Evolutionary conservation across 805 yeast species (phyloP).

Genomic region (Starmera dryadoides): DNA sequence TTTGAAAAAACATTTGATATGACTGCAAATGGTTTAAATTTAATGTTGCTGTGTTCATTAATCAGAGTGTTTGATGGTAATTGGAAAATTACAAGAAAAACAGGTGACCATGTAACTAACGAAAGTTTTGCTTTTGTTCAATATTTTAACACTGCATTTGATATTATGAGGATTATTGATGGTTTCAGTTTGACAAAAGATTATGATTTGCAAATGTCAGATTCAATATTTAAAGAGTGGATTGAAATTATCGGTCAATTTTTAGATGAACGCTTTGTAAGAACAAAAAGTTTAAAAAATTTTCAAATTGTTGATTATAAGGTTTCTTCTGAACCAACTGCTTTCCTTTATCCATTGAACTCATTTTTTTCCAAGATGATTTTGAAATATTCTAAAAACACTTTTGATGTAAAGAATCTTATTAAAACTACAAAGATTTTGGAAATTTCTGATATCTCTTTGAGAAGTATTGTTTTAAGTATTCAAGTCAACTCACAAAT

Average conservation of each 20-base stretch:
- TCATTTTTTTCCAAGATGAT: conserved; percentile 37
- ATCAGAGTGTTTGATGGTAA: conserved; percentile 51
- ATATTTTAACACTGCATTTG: conserved; percentile 41
- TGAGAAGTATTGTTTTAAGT: conserved; percentile 53
- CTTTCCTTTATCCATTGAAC: conserved; percentile 56
- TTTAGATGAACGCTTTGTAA: conserved; percentile 11
- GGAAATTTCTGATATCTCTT: conserved; percentile 45
- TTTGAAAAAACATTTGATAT: conserved; percentile 19
- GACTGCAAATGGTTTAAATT: conserved; percentile 25
- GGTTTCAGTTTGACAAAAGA: conserved; percentile 1
- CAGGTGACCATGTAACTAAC: conserved; percentile 61
- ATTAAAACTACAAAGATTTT: conserved; percentile 29
- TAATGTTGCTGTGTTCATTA: conserved; percentile 37
- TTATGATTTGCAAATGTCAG: background rate
- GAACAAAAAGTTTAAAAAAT: conserved; percentile 17
- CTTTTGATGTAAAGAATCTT: conserved; percentile 1
- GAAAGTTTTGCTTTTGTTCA: conserved; percentile 45
- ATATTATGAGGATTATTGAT: conserved; percentile 34
- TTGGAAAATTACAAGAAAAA: conserved; percentile 47
- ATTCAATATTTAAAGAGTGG: conserved; percentile 26
- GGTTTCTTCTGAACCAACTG: conserved; percentile 43
- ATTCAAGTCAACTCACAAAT: conserved; percentile 57
- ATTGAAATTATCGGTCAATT: conserved; percentile 14
- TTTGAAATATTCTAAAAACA: background rate
- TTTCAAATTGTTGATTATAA: conserved; percentile 25